These are phyloP conservation scores for Cerrena zonata DNA, from an alignment of 1,284 basidiomycete species.

Conservation along the genomic window DNA sequence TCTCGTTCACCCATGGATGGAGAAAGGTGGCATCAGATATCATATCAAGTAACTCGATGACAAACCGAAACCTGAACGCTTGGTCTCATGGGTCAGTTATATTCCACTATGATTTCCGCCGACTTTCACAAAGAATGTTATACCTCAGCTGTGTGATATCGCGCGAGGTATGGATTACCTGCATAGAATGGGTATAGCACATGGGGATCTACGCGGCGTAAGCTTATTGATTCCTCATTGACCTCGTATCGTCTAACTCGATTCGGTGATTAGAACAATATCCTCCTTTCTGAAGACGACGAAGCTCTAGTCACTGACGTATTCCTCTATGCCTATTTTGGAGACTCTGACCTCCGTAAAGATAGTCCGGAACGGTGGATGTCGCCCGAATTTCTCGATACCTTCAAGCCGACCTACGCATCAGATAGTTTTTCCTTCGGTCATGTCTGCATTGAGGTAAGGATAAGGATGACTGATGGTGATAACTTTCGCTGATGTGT, in stretches of 20 bases:
- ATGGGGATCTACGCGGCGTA: slow-evolving; percentile 9
- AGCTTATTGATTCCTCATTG: not conserved
- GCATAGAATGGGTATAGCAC: slow-evolving; percentile 1
- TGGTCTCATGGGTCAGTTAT: slow-evolving; percentile 3
- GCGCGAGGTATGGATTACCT: slow-evolving; percentile 2
- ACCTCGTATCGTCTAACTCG: not conserved
- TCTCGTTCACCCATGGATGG: slow-evolving; percentile 5
- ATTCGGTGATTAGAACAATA: not conserved
- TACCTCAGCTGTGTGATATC: not conserved
- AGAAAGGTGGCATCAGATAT: slow-evolving; percentile 3
- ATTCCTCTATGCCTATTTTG: not conserved
- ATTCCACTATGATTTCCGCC: not conserved
- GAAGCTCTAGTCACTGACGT: slow-evolving; percentile 2
- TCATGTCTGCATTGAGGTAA: slow-evolving; percentile 2
- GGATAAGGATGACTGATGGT: not conserved
- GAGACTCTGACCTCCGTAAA: not conserved
- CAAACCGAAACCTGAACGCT: not conserved
- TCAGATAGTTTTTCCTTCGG: slow-evolving; percentile 6
- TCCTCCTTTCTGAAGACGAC: slow-evolving; percentile 1
- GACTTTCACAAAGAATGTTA: not conserved
- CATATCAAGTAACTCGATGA: not conserved
- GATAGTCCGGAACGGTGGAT: not conserved
- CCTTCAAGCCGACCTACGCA: not conserved
- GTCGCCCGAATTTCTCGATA: slow-evolving; percentile 1
- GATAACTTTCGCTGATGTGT: not conserved